Evolutionary conservation across 805 yeast genomes (phyloP).

Genomic region (Metschnikowia orientalis): DNA sequence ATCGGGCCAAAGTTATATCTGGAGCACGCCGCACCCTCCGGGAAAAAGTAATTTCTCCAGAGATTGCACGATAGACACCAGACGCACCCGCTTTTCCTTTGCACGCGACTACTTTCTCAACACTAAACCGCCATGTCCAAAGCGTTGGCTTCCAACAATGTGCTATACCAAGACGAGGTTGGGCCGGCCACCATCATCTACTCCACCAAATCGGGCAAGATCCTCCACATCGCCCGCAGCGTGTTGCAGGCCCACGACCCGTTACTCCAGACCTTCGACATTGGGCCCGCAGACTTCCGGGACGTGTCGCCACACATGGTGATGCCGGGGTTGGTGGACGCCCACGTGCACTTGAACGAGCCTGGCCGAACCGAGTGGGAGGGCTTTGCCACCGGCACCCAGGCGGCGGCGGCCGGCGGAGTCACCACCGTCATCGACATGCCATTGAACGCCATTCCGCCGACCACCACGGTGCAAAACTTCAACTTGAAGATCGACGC

Average conservation of each 20-base stretch:
- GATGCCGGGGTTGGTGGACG: slow-evolving; percentile 88
- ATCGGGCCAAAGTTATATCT: too few relatives aligned
- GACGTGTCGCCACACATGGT: slow-evolving; percentile 61
- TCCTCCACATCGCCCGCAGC: slow-evolving; percentile 43
- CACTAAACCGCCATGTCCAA: slow-evolving; percentile 45
- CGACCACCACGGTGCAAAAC: slow-evolving; percentile 81
- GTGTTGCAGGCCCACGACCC: slow-evolving; percentile 39
- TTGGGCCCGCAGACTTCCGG: slow-evolving; percentile 38
- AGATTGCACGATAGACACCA: too few relatives aligned
- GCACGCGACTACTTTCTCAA: background rate
- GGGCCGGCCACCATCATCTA: slow-evolving; percentile 63
- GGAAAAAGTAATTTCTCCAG: too few relatives aligned
- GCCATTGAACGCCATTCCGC: slow-evolving; percentile 96
- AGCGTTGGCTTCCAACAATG: slow-evolving; percentile 60
- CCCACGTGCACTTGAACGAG: slow-evolving; percentile 92
- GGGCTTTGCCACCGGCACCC: slow-evolving; percentile 94
- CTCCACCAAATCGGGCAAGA: slow-evolving; percentile 48
- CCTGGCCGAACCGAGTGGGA: slow-evolving; percentile 99
- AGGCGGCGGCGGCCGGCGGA: slow-evolving; percentile 93
- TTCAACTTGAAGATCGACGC: slow-evolving; percentile 72
- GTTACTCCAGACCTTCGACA: slow-evolving; percentile 39
- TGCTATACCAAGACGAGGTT: slow-evolving; percentile 44
- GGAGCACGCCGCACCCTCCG: too few relatives aligned
- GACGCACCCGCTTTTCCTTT: too few relatives aligned
- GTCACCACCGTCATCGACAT: slow-evolving; percentile 93